Evolutionary conservation across 768 basidiomycete species (phyloP), one percentile per base, ranked within the genome.

Genomic region (Calocybe indica): DNA sequence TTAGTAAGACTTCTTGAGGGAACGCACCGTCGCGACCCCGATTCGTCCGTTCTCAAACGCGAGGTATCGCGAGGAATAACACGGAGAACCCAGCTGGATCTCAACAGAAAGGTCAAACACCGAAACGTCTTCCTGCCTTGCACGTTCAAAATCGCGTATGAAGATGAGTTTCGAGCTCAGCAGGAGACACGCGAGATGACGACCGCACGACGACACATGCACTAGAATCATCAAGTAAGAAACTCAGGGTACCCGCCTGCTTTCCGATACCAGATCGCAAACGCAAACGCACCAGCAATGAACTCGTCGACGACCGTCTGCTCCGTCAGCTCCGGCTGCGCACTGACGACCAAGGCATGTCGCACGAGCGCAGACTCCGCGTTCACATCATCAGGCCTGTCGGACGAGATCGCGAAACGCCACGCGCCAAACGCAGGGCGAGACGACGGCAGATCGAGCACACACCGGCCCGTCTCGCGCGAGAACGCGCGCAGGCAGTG

Each of bases 401-500:
- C 37, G 2, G 51, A 37, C 6, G 46, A 52, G 9, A 65, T 51
- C n/a, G 59, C 52, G 46, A 68, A 69, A 28, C 61, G 55, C 64
- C 70, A 72, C 0, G 54, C 48, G 7, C 66, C 68, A 46, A 65
- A 71, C 14, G 63, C 58, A 29, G 60, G 39, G 9, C 64, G 56
- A n/a, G 59, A 56, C 3, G 71, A 65, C 5, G 72, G 59, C 5
- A 80, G 51, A 31, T 74, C 67, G 40, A 81, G 57, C 5, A 79
- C 67, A 40, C 70, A 56, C 3, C 59, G 58, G 12, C 76, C 78
- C 1, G 67, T 69, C 13, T 61, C 54, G 11, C 83, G 71, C 28
- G 72, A 71, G 51, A 80, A 87, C 7, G 83, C 68, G 7, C 80
- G 71, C 33, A 89, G 56, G 7, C 67, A 61, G 13, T 55, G 52